Evolutionary conservation across 23 red algal genomes (phyloP), one percentile per base, ranked within the genome.

Genomic region (Agarophyton chilense): DNA sequence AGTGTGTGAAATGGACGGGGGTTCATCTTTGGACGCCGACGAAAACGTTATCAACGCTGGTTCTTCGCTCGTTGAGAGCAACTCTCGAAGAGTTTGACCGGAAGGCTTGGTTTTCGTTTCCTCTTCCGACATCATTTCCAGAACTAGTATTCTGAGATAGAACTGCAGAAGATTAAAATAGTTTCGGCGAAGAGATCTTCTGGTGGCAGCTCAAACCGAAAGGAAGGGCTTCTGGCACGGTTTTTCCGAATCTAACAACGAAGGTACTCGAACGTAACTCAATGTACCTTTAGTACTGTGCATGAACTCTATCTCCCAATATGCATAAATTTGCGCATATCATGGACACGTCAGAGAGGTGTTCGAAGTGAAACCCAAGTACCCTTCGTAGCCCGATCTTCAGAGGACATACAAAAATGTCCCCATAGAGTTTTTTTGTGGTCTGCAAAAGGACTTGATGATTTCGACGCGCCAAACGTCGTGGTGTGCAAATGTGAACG

Each of bases 31-130:
- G 9, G 76, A 32, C 10, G 52, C 53, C 17, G 60, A 35, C 22
- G 71, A 62, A 56, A 86, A 86, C 22, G 62, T 53, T 36, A 86
- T 52, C 42, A 86, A 56, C 31, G 85, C 85, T 13, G 73, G 71
- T 10, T 52, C 38, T 42, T 66, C 28, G 34, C 43, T 77, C 8
- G 71, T 5, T 42, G 72, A 71, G 12, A 71, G 71, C 19, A 89
- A 42, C 29, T 62, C 67, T 32, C 85, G 85, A 18, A 89, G 50
- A 36, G 68, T 89, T 89, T 53, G 51, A 47, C 47, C 49, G 35
- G 33, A 50, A 71, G 72, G 2, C 60, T 16, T 36, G 1, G 60
- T 31, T 65, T 65, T 65, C 31, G 60, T 31, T 65, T 35, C 32
- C 25, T 65, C 60, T 65, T 65, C 35, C 31, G 60, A 65, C 18